Evolutionary conservation across 2,329 filamentous ascomycete species (phyloP), one percentile per base, ranked within the genome.

Genomic region (Ramularia endophylla): DNA sequence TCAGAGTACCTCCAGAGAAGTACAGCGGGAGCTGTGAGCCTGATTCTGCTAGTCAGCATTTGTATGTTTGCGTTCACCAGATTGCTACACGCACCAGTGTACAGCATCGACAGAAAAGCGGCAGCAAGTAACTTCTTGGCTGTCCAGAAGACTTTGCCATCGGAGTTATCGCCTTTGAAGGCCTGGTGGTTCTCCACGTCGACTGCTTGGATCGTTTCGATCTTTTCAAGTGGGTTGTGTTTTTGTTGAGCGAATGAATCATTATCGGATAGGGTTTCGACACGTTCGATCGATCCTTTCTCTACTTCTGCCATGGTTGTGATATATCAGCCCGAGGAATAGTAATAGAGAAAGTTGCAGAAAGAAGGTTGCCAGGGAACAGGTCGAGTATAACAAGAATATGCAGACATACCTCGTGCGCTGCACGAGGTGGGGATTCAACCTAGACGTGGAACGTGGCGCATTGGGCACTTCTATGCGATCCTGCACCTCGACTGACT

Each of bases 111-210:
- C 18, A 66, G 53, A 39, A 62, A 67, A 6, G 57, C 54, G 6
- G 61, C 59, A 27, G 63, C 60, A 8, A 64, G 51, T 6, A 65
- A 54, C 38, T 60, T 57, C 19, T 60, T 56, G 1, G 53, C 15
- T 17, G 47, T 62, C 63, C 63, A 67, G 1, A 53, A 50, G 11
- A 66, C 56, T 36, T 64, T 63, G 19, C 65, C 64, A 47, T 66
- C 63, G 19, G 62, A 65, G 35, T 65, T 58, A 41, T 67, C 64
- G 20, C 64, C 65, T 50, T 65, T 64, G 37, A 63, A 55, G 2
- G 64, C 64, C 15, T 54, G 42, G n/a, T 43, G 39, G 39, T 66
- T 66, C 2, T 55, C 55, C 38, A 65, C 41, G 29, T 66, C 62
- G 39, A 67, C 43, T 11, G 49, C 29, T 19, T 40, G 30, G 20